Evolutionary conservation across 2,329 filamentous ascomycete species (phyloP).

Genomic region (Torrubiellomyces zombiae): DNA sequence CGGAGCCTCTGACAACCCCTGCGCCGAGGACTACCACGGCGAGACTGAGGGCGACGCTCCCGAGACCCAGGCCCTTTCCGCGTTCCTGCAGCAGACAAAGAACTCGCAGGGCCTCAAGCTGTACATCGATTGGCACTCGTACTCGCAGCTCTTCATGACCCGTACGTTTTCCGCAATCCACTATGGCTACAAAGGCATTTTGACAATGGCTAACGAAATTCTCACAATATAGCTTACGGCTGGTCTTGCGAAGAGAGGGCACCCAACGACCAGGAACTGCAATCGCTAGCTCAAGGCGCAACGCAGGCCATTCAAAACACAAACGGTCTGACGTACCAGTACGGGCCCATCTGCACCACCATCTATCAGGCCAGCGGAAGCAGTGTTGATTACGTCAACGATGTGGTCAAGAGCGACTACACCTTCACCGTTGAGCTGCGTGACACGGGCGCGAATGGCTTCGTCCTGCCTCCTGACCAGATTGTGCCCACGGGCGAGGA

Average conservation of each 20-base stretch:
- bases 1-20: conserved; percentile 34
- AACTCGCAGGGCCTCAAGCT: conserved; percentile 33
- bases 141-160: conserved; percentile 42
- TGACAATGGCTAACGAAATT: conserved; percentile 13
- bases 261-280: conserved; percentile 29
- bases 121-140: conserved; percentile 50
- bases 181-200: neutral
- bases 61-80: conserved; percentile 31
- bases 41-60: conserved; percentile 25
- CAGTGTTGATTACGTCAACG: conserved; percentile 27
- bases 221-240: conserved; percentile 37
- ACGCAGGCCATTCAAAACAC: conserved; percentile 31
- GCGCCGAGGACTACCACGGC: conserved; percentile 31
- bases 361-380: conserved; percentile 39
- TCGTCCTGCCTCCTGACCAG: conserved; percentile 24
- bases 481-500: conserved; percentile 27
- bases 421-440: conserved; percentile 23
- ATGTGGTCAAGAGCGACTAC: conserved; percentile 23
- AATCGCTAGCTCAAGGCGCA: conserved; percentile 28
- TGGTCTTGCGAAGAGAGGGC: conserved; percentile 35
- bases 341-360: conserved; percentile 40
- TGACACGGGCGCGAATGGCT: conserved; percentile 21
- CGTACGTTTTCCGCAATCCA: conserved; percentile 32
- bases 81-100: conserved; percentile 16
- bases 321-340: conserved; percentile 21